phyloP scores from a whole-genome alignment of 441 rosid genomes.

The Gossypium davidsonii region DNA sequence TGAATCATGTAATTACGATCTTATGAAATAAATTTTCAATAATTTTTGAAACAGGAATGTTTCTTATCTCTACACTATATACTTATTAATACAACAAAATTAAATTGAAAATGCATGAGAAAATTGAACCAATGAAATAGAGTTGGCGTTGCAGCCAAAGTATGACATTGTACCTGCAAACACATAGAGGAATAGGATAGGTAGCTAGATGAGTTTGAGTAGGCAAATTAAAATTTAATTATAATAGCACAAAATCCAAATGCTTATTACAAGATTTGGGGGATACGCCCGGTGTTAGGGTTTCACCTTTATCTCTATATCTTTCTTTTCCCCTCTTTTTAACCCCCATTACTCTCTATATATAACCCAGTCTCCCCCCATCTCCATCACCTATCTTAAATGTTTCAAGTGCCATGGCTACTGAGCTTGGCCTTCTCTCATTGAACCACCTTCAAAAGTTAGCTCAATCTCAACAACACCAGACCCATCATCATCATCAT shows the following conservation, averaged over 20 bases:
- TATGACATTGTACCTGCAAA: background rate
- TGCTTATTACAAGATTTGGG: constrained; percentile 21
- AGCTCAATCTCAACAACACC: constrained; percentile 29
- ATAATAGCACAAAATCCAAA: constrained; percentile 30
- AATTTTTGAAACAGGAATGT: too few species aligned
- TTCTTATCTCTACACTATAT: too few species aligned
- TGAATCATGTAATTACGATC: too few species aligned
- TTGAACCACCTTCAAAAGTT: constrained; percentile 22
- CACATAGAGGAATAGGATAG: background rate
- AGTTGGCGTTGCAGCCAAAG: background rate
- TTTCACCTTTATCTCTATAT: constrained; percentile 27
- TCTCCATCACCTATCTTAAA: constrained; percentile 26
- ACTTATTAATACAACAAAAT: too few species aligned
- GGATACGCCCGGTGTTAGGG: constrained; percentile 30
- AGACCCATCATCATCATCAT: background rate
- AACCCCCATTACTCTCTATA: background rate
- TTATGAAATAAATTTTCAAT: too few species aligned
- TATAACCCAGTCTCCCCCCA: constrained; percentile 18
- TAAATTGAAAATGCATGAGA: background rate
- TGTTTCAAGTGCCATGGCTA: constrained; percentile 29
- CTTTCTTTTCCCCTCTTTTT: constrained; percentile 10
- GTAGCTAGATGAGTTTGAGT: constrained; percentile 11
- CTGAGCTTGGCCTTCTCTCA: constrained; percentile 42
- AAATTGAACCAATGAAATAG: background rate
- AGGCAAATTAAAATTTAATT: constrained; percentile 3